A percentile compares a stretch with the other conserved stretches of the same genome.
phyloP scores from a whole-genome alignment of 1,284 basidiomycete species.

The Marasmius fiardii region DNA sequence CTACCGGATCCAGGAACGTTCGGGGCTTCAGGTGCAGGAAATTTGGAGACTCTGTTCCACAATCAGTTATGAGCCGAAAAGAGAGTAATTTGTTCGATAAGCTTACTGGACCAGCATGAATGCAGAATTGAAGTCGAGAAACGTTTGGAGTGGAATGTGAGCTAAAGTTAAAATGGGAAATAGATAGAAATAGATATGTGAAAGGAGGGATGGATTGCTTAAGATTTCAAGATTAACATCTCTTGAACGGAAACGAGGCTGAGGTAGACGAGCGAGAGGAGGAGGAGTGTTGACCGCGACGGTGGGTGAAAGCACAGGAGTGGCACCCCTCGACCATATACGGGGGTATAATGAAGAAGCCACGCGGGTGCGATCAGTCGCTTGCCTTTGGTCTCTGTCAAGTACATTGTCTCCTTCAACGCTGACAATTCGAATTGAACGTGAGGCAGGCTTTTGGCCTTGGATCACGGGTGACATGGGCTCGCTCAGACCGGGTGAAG shows the following conservation, averaged over 20 bases:
- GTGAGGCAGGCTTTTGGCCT: slow-evolving; percentile 71
- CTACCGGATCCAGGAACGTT: slow-evolving; percentile 65
- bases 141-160: slow-evolving; percentile 73
- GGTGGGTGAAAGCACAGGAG: slow-evolving; percentile 44
- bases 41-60: slow-evolving; percentile 55
- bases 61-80: not conserved
- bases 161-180: slow-evolving; percentile 67
- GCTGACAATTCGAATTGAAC: slow-evolving; percentile 75
- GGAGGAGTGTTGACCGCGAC: slow-evolving; percentile 20
- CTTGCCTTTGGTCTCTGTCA: slow-evolving; percentile 39
- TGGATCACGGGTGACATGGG: slow-evolving; percentile 34
- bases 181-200: slow-evolving; percentile 60
- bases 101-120: slow-evolving; percentile 1
- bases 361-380: slow-evolving; percentile 34
- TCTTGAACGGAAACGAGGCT: slow-evolving; percentile 62
- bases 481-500: slow-evolving; percentile 35
- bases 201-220: slow-evolving; percentile 52
- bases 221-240: slow-evolving; percentile 64
- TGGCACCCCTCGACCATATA: slow-evolving; percentile 62
- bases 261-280: slow-evolving; percentile 32
- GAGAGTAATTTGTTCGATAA: not conserved
- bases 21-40: slow-evolving; percentile 63
- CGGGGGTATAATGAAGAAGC: slow-evolving; percentile 30
- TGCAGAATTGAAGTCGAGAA: slow-evolving; percentile 58
- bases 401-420: slow-evolving; percentile 43